These are phyloP conservation scores for Amylostereum areolatum DNA, from an alignment of 1,284 basidiomycete genomes.

Conservation along the genomic window DNA sequence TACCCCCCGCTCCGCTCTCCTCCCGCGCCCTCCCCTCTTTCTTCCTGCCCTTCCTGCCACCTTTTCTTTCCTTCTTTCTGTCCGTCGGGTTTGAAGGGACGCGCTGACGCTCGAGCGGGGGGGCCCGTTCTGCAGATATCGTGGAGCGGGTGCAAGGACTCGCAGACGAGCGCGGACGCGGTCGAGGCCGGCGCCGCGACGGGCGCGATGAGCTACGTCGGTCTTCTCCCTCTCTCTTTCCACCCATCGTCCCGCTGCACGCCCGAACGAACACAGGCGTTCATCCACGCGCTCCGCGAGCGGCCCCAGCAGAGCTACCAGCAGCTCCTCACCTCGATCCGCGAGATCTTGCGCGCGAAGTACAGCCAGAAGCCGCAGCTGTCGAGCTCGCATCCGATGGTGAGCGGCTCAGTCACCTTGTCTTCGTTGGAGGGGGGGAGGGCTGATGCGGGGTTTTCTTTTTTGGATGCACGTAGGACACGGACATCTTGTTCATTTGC, in stretches of 20 bases:
- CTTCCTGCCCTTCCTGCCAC: too few species aligned
- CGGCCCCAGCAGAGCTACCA: slow-evolving; percentile 47
- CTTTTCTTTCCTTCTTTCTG: too few species aligned
- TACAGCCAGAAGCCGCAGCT: slow-evolving; percentile 13
- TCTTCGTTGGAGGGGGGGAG: too few species aligned
- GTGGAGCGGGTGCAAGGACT: slow-evolving; percentile 90
- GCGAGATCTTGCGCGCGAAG: slow-evolving; percentile 27
- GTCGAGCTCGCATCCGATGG: slow-evolving; percentile 11
- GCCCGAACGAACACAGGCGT: slow-evolving; percentile 44
- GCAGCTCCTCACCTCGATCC: slow-evolving; percentile 63
- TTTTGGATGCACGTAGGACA: too few species aligned
- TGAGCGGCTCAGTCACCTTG: slow-evolving; percentile 1
- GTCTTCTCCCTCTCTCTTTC: slow-evolving; percentile 16
- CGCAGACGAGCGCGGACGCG: slow-evolving; percentile 89
- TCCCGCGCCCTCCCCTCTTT: too few species aligned
- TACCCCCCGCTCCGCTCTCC: too few species aligned
- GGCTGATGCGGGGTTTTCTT: too few species aligned
- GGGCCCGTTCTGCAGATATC: slow-evolving; percentile 42
- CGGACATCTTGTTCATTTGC: too few species aligned
- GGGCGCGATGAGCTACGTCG: slow-evolving; percentile 80
- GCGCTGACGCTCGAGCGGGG: background rate
- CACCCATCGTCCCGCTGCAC: background rate
- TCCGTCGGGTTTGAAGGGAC: too few species aligned
- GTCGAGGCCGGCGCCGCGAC: slow-evolving; percentile 76
- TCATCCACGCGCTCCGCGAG: slow-evolving; percentile 53